Conservation (phyloP, 2,329 filamentous ascomycete genomes). For the Ceratocystis colombiana region DNA sequence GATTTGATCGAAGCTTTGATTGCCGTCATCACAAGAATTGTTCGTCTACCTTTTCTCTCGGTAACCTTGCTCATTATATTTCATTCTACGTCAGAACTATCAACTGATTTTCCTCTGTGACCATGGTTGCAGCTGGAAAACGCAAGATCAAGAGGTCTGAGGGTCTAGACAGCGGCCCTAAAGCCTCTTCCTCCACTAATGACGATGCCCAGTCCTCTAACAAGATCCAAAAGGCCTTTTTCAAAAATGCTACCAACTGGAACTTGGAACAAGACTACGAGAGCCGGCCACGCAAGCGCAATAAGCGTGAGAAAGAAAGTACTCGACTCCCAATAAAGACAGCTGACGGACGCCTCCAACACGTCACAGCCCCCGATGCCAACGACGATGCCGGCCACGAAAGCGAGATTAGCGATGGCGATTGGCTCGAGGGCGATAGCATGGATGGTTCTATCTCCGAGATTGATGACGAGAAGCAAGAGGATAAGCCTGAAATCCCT, state of each 20-base stretch:
- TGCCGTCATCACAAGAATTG: background rate
- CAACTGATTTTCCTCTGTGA: background rate
- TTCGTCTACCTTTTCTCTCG: background rate
- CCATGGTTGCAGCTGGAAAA: slow-evolving; percentile 18
- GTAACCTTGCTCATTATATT: background rate
- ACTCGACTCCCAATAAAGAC: slow-evolving; percentile 80
- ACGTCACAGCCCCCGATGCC: slow-evolving; percentile 47
- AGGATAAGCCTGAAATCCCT: slow-evolving; percentile 51
- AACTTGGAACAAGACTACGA: slow-evolving; percentile 90
- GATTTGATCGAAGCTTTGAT: slow-evolving; percentile 3
- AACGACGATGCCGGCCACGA: slow-evolving; percentile 50
- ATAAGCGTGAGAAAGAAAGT: slow-evolving; percentile 62
- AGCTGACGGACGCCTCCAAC: slow-evolving; percentile 60
- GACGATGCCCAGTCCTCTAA: slow-evolving; percentile 28
- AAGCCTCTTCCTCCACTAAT: background rate
- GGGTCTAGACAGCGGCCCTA: slow-evolving; percentile 8
- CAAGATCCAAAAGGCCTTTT: slow-evolving; percentile 53
- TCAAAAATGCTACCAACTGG: slow-evolving; percentile 70
- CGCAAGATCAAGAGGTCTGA: slow-evolving; percentile 23
- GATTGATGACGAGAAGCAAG: slow-evolving; percentile 40
- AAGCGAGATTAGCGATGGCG: slow-evolving; percentile 40
- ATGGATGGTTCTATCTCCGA: slow-evolving; percentile 45
- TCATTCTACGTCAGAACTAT: background rate
- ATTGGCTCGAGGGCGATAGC: slow-evolving; percentile 50
- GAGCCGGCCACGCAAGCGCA: slow-evolving; percentile 61